A percentile compares a stretch with the other conserved stretches of the same genome.
These are phyloP conservation scores for Albophoma yamanashiensis DNA, from an alignment of 2,329 filamentous ascomycete genomes.

Conservation along the genomic window DNA sequence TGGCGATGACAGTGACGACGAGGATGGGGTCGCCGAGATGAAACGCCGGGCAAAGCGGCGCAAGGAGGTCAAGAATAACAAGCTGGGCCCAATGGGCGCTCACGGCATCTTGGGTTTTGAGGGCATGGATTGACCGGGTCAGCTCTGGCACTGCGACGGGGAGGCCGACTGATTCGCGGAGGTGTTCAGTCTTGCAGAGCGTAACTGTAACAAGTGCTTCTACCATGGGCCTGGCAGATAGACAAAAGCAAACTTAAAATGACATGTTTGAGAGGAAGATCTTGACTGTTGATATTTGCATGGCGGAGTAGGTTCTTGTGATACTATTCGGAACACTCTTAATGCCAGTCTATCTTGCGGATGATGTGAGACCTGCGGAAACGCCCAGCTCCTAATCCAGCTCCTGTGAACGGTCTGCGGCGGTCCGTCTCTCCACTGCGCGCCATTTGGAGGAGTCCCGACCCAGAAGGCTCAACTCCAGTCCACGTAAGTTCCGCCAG, in stretches of 20 bases:
- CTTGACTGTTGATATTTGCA: background rate
- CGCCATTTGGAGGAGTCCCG: background rate
- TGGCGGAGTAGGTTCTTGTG: background rate
- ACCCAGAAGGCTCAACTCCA: background rate
- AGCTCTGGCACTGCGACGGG: too few species aligned
- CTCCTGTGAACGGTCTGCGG: background rate
- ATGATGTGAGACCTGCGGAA: background rate
- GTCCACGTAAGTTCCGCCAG: background rate
- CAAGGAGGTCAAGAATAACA: slow-evolving; percentile 29
- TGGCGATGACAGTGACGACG: slow-evolving; percentile 21
- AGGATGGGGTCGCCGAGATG: slow-evolving; percentile 22
- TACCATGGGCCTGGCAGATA: background rate
- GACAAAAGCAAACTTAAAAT: background rate
- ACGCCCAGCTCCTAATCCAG: background rate
- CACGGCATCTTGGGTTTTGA: slow-evolving; percentile 41
- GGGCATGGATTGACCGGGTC: slow-evolving; percentile 26
- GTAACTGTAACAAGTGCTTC: background rate
- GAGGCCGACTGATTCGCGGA: background rate
- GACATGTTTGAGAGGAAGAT: background rate
- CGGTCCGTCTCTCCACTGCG: background rate
- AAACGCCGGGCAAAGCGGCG: slow-evolving; percentile 34
- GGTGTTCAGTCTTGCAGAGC: background rate
- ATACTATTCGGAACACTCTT: background rate
- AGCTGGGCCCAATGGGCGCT: slow-evolving; percentile 37
- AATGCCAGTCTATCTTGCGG: background rate